A percentile compares a stretch with the other conserved stretches of the same genome.
phyloP scores from a whole-genome alignment of 805 yeast species.

The Yarrowia osloensis region DNA sequence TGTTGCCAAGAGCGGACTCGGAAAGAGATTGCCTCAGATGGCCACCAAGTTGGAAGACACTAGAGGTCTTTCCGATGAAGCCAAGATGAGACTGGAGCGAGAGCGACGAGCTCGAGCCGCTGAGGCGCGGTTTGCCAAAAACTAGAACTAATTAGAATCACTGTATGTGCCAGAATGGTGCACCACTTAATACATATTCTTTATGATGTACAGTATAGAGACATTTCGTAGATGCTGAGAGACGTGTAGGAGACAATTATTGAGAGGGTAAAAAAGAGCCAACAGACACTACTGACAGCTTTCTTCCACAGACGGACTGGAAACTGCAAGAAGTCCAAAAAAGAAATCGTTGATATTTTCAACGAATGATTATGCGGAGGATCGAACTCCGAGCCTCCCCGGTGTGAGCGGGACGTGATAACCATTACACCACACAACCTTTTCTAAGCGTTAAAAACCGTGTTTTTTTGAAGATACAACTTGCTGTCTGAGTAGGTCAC shows the following conservation, averaged over 20 bases:
- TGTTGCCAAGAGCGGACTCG: conserved; percentile 37
- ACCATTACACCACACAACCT: conserved; percentile 31
- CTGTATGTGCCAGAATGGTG: neutral
- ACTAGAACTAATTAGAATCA: neutral
- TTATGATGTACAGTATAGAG: no score
- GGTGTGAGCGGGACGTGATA: conserved; percentile 33
- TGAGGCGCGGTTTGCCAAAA: conserved; percentile 69
- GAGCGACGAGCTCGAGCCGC: conserved; percentile 97
- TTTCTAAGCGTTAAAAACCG: neutral
- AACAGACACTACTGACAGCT: no score
- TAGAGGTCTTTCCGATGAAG: conserved; percentile 68
- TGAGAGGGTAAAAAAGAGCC: neutral
- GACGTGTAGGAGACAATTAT: no score
- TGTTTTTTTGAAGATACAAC: neutral
- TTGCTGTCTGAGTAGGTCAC: neutral
- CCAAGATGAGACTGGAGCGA: conserved; percentile 76
- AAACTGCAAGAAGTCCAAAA: no score
- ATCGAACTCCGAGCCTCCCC: conserved; percentile 34
- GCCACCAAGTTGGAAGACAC: conserved; percentile 36
- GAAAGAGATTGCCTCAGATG: conserved; percentile 34
- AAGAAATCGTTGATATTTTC: no score
- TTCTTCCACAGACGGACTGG: no score
- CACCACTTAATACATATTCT: conserved; percentile 1
- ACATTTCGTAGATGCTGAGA: no score
- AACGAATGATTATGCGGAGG: conserved; percentile 31